Evolutionary conservation across 2,329 filamentous ascomycete genomes (phyloP), one percentile per base, ranked within the genome.

Genomic region (Fusarium sp.): DNA sequence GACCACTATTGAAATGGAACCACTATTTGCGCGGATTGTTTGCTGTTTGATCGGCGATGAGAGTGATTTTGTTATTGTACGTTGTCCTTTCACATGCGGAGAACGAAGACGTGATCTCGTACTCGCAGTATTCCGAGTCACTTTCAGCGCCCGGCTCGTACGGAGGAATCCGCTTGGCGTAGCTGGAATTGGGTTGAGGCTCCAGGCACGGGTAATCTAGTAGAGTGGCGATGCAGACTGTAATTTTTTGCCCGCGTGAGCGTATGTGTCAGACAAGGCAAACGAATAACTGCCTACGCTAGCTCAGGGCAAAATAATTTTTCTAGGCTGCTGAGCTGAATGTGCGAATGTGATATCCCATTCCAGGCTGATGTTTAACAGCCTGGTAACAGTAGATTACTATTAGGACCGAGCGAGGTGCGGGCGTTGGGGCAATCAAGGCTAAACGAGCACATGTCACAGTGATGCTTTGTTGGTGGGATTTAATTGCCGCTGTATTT

Each of bases 101-200:
- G 42, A 51, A 52, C 28, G 28, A 31, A 19, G 42, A 52, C 19
- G 49, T 43, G 49, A 63, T 53, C 58, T 63, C 49, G 63, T 49
- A 44, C 43, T 44, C 48, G 49, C 58, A 54, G 28, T 41, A 28
- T 34, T 45, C 55, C 65, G 66, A 56, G 31, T 28, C 50, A 45
- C 37, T 50, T 54, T 54, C 26, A 60, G 16, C 63, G 63, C 67
- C 67, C 63, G 58, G 58, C 63, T 71, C 41, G 50, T 64, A 60
- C 62, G 50, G 48, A 63, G 44, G 61, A 67, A 70, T 56, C 48
- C 62, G 52, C 62, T n/a, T 43, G 45, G 58, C 60, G 37, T 31
- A 62, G 46, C 37, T 63, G 57, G 28, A 41, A 44, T 56, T 53
- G 19, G 28, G 46, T 9, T 53, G 43, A 69, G 53, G 53, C 67